Evolutionary conservation across 805 yeast species (phyloP).

Genomic region (Metschnikowia chrysomelidarum): DNA sequence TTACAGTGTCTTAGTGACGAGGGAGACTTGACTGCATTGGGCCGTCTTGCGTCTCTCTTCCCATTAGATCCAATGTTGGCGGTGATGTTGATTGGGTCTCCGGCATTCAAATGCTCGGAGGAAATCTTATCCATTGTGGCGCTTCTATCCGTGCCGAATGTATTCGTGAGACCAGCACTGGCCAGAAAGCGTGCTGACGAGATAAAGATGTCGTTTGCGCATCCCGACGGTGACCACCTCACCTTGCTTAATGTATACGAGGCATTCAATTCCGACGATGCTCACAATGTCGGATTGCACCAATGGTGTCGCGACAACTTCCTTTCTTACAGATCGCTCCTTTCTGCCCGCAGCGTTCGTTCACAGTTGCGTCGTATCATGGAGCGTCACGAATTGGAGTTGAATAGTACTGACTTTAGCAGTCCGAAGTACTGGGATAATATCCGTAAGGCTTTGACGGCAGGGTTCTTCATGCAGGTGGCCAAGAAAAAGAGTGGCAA

Average conservation of each 20-base stretch:
- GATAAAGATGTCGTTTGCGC: slow-evolving; percentile 81
- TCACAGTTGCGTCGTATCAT: slow-evolving; percentile 78
- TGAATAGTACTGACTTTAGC: slow-evolving; percentile 63
- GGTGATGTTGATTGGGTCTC: slow-evolving; percentile 84
- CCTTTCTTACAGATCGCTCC: slow-evolving; percentile 77
- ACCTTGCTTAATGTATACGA: slow-evolving; percentile 86
- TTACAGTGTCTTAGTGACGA: slow-evolving; percentile 87
- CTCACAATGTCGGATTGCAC: slow-evolving; percentile 58
- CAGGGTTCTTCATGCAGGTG: slow-evolving; percentile 98
- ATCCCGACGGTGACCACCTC: slow-evolving; percentile 92
- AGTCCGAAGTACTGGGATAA: slow-evolving; percentile 65
- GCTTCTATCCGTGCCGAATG: slow-evolving; percentile 86
- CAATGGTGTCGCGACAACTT: slow-evolving; percentile 93
- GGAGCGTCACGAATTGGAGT: slow-evolving; percentile 74
- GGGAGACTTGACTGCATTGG: slow-evolving; percentile 85
- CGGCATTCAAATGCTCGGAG: slow-evolving; percentile 81
- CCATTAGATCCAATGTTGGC: slow-evolving; percentile 96
- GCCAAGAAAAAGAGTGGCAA: slow-evolving; percentile 86
- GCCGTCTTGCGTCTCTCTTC: slow-evolving; percentile 86
- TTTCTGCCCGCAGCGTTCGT: slow-evolving; percentile 84
- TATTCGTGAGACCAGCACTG: slow-evolving; percentile 89
- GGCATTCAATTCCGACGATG: slow-evolving; percentile 76
- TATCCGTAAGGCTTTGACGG: slow-evolving; percentile 78
- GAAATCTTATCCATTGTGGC: slow-evolving; percentile 89
- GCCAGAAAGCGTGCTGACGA: slow-evolving; percentile 91